phyloP scores from a whole-genome alignment of 2,329 filamentous ascomycete genomes.

The Myotisia sp. region DNA sequence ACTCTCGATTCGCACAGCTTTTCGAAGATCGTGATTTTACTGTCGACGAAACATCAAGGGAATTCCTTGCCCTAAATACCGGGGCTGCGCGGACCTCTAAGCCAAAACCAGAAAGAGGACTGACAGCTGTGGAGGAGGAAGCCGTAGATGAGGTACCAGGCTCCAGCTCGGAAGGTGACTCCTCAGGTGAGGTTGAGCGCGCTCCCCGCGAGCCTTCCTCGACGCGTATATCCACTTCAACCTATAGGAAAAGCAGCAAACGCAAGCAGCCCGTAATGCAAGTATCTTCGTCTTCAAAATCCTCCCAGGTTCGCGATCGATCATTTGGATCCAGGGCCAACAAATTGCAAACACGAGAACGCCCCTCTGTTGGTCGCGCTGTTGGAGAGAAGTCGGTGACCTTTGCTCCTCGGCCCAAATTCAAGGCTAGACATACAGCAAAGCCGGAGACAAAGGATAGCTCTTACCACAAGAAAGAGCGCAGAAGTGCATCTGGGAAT shows the following conservation, averaged over 20 bases:
- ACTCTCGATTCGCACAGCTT: constrained; percentile 72
- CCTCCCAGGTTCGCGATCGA: constrained; percentile 33
- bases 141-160: constrained; percentile 37
- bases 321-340: constrained; percentile 46
- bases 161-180: constrained; percentile 28
- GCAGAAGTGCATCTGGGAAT: constrained; percentile 37
- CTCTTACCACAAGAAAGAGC: constrained; percentile 26
- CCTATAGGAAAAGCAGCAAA: constrained; percentile 42
- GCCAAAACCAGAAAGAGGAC: constrained; percentile 31
- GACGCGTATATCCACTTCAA: constrained; percentile 38
- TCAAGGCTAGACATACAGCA: constrained; percentile 15
- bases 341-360: constrained; percentile 26
- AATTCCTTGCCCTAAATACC: constrained; percentile 81
- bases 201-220: constrained; percentile 20
- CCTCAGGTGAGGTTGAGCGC: constrained; percentile 18
- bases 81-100: constrained; percentile 45
- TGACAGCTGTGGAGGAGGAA: constrained; percentile 51
- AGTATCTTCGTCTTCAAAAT: constrained; percentile 39
- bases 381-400: constrained; percentile 44
- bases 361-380: constrained; percentile 21
- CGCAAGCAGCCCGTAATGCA: constrained; percentile 40
- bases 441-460: constrained; percentile 12
- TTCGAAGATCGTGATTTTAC: constrained; percentile 90
- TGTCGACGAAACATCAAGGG: constrained; percentile 75
- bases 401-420: constrained; percentile 41